Conservation (phyloP, 2,329 filamentous ascomycete species). For the Trichothecium sympodiale region DNA sequence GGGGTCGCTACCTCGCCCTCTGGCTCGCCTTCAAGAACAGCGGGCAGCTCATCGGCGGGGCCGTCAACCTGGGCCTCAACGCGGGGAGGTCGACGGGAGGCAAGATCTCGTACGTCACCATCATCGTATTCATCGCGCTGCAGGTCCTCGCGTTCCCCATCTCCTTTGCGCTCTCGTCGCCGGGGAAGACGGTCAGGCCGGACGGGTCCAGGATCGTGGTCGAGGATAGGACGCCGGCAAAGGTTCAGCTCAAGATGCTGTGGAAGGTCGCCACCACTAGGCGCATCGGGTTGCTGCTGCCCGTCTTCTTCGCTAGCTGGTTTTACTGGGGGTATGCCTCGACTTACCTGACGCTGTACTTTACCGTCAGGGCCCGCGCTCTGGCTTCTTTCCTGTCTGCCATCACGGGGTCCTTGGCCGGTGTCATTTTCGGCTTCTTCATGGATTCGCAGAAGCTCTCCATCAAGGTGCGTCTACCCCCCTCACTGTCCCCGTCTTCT, state of each 20-base stretch:
- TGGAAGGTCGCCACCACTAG: slow-evolving; percentile 3
- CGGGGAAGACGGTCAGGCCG: slow-evolving; percentile 29
- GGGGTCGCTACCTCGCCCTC: slow-evolving; percentile 10
- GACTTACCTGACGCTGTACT: slow-evolving; percentile 10
- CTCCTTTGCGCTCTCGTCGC: slow-evolving; percentile 30
- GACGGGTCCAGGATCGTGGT: slow-evolving; percentile 16
- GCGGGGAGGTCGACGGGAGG: slow-evolving; percentile 20
- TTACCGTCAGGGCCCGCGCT: slow-evolving; percentile 9
- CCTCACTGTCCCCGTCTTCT: no score
- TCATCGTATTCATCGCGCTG: slow-evolving; percentile 28
- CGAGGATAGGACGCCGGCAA: slow-evolving; percentile 3
- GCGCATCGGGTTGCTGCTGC: slow-evolving; percentile 4
- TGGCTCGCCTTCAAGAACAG: slow-evolving; percentile 32
- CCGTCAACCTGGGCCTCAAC: slow-evolving; percentile 35
- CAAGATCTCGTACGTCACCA: slow-evolving; percentile 9
- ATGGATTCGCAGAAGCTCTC: slow-evolving; percentile 10
- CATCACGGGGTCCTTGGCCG: slow-evolving; percentile 10
- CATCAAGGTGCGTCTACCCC: no score
- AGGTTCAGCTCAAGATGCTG: slow-evolving; percentile 4
- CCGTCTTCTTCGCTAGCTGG: slow-evolving; percentile 7
- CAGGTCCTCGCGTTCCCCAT: slow-evolving; percentile 34
- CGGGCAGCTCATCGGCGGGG: slow-evolving; percentile 36
- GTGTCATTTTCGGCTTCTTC: slow-evolving; percentile 12
- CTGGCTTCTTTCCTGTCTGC: slow-evolving; percentile 10
- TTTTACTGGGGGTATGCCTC: slow-evolving; percentile 8